Evolutionary conservation across 202 grass and related monocot genomes (phyloP).

Genomic region (Musa balbisiana): DNA sequence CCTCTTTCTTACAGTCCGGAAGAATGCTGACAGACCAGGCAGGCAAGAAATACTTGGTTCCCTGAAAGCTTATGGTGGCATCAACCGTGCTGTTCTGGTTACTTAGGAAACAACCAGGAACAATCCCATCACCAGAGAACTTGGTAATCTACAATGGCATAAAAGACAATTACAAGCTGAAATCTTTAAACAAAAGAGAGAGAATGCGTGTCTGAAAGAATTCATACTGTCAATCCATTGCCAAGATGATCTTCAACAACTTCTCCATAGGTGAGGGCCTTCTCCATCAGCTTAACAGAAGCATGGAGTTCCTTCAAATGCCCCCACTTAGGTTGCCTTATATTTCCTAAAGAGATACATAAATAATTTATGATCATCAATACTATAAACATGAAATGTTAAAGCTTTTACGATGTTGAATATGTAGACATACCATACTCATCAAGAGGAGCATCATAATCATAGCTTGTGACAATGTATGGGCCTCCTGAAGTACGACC

Average conservation of each 20-base stretch:
- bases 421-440: slow-evolving; percentile 20
- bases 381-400: too few relatives aligned
- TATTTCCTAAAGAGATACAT: slow-evolving; percentile 37
- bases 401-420: too few relatives aligned
- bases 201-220: not conserved
- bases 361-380: not conserved
- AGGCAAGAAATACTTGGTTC: slow-evolving; percentile 31
- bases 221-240: slow-evolving; percentile 28
- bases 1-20: slow-evolving; percentile 44
- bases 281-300: slow-evolving; percentile 54
- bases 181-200: not conserved
- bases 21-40: slow-evolving; percentile 84
- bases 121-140: slow-evolving; percentile 20
- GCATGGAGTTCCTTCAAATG: slow-evolving; percentile 77
- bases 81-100: slow-evolving; percentile 38
- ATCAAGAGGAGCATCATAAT: slow-evolving; percentile 25
- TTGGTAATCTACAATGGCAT: slow-evolving; percentile 37
- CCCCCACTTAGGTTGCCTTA: slow-evolving; percentile 69
- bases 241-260: slow-evolving; percentile 25
- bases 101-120: slow-evolving; percentile 57
- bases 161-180: not conserved
- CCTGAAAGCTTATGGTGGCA: slow-evolving; percentile 39
- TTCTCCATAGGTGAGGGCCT: slow-evolving; percentile 44
- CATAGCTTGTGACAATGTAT: slow-evolving; percentile 9
- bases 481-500: slow-evolving; percentile 9